phyloP scores from a whole-genome alignment of 768 basidiomycete species.

The Leccinum arenicola region DNA sequence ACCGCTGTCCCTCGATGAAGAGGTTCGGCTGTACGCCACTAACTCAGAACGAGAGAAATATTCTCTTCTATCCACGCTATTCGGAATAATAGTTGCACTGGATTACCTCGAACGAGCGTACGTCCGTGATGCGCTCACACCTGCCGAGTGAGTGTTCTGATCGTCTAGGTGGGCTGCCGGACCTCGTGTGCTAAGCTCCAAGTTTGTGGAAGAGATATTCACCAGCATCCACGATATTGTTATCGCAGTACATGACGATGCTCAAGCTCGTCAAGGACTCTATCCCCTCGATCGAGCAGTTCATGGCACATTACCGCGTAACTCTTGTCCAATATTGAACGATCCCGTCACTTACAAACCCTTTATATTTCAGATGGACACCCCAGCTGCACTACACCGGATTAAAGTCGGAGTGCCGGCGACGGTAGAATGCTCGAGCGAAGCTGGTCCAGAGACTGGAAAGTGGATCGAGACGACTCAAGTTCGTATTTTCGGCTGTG shows the following conservation, averaged over 20 bases:
- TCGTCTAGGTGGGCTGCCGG: background rate
- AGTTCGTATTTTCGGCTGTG: conserved; percentile 10
- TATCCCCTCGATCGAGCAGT: too few species aligned
- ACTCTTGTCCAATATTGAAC: background rate
- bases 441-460: conserved; percentile 87
- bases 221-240: conserved; percentile 89
- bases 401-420: conserved; percentile 93
- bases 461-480: conserved; percentile 99
- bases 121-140: conserved; percentile 87
- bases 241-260: too few species aligned
- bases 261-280: too few species aligned
- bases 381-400: conserved; percentile 88
- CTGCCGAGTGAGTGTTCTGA: conserved; percentile 71
- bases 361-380: conserved; percentile 65
- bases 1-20: conserved; percentile 76
- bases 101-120: conserved; percentile 97
- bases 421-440: conserved; percentile 92
- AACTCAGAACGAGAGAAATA: conserved; percentile 89
- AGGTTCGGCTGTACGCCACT: conserved; percentile 81
- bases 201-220: conserved; percentile 71
- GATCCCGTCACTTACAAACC: background rate
- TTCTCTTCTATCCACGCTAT: conserved; percentile 85
- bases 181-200: conserved; percentile 6
- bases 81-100: conserved; percentile 84
- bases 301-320: conserved; percentile 87